Base-by-base conservation (phyloP, 129 eudicot genomes). In the Artemisia tridentata region DNA sequence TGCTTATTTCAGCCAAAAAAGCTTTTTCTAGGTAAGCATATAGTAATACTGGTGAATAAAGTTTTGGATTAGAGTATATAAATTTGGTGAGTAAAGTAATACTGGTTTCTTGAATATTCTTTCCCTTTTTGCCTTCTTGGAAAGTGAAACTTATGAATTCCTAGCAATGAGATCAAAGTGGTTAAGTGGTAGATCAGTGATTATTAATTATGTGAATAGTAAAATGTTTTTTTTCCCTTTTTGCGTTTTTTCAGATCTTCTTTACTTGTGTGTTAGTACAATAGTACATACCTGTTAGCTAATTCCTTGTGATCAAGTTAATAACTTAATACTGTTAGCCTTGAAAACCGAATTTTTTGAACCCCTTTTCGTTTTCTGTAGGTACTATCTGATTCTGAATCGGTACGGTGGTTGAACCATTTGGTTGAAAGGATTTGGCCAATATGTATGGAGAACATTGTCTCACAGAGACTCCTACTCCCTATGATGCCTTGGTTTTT, bases 401-500 rank as follows among this genome's bases (percentile, higher is more conserved):
- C 96, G 19, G 90, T 93, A 13, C 64, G 97, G 67, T 93, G 98
- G 98, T 71, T 93, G 81, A 93, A 93, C 80, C 72, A 93, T 80
- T 88, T 92, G 53, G 63, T 93, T 58, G 98, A 93, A 51, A 93
- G 65, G 75, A 89, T 93, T 0, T 93, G 98, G 98, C 87, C 88
- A 63, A 74, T 93, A 63, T 93, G 96, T 80, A 79, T 93, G 91
- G 96, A 89, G 68, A 77, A 84, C 55, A 89, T 89, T 21, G 87
- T 89, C 68, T 93, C 98, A n/a, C 96, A 93, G 82, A 85, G 83
- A 56, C 62, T 93, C 56, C 88, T 93, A 62, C 95, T 89, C 48
- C 92, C 96, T 31, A 89, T 93, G 41, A 65, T 93, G 23, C 98
- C 98, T 53, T 93, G 98, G 98, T 93, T 93, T 81, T 72, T 93